Evolutionary conservation across 208 protist species (phyloP), one percentile per base, ranked within the genome.

Genomic region (Leishmania turanica): DNA sequence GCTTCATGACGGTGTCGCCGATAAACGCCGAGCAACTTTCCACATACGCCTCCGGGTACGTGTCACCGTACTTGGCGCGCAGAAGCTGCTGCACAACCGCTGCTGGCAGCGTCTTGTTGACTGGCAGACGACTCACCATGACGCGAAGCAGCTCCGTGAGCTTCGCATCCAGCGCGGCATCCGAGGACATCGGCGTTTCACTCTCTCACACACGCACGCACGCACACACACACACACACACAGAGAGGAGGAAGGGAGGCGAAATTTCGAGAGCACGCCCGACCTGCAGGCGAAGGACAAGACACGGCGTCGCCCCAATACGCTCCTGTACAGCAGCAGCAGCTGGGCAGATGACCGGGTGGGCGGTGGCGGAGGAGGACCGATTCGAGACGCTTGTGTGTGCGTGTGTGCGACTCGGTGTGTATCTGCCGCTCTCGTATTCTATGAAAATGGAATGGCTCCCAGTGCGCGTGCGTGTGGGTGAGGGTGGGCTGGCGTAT

Each of bases 31-130:
- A 82, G 47, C 88, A 86, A n/a, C 82, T 76, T 11, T 68, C 79
- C 49, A 97, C 71, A 72, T 93, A 96, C 7, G 87, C 87, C 40
- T 89, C 88, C 2, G 87, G 77, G 81, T 94, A 97, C 49, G 87
- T 82, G 58, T 81, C 84, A 0, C 73, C 65, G 79, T 96, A 96
- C 85, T 93, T 96, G 62, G 70, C 71, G 49, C 84, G 80, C 19
- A 97, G 87, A 3, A 97, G 85, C 77, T 96, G 87, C 84, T 90
- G 79, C 37, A 95, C 89, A 0, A 97, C 90, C 3, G 88, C 81
- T 34, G 89, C 80, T n/a, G 89, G 87, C 9, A 97, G 74, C 62
- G 84, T 88, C 85, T 96, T 97, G 78, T 92, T 93, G 47, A 81
- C 86, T 19, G 94, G 92, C 47, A 96, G 86, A 21, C 90, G 90